A percentile compares a stretch with the other conserved stretches of the same genome.
phyloP scores from a whole-genome alignment of 1,284 basidiomycete species.

The Cryptococcus floricola region DNA sequence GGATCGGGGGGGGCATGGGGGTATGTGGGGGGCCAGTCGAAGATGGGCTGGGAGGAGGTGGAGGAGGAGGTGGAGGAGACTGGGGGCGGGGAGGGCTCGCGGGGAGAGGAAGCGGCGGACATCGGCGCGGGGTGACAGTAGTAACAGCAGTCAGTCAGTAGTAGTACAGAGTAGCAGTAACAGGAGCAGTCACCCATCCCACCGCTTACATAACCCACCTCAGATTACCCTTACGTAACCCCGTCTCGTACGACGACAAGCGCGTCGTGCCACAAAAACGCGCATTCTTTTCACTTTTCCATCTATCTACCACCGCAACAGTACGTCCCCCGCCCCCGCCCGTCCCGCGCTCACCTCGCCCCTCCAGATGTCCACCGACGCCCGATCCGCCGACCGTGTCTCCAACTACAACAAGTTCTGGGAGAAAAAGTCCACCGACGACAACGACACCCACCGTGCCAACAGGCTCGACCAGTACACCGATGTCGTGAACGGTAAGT shows the following conservation, averaged over 20 bases:
- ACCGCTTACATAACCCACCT: too few species aligned
- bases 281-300: background rate
- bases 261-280: background rate
- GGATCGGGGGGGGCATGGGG: constrained; percentile 23
- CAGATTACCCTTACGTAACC: too few species aligned
- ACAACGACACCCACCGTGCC: constrained; percentile 64
- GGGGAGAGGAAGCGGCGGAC: background rate
- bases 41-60: constrained; percentile 28
- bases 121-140: background rate
- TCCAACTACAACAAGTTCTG: constrained; percentile 91
- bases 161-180: too few species aligned
- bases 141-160: too few species aligned
- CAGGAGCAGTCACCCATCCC: too few species aligned
- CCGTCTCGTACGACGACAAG: background rate
- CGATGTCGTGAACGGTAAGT: constrained; percentile 85
- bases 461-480: constrained; percentile 81
- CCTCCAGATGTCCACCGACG: constrained; percentile 54
- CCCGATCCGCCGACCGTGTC: constrained; percentile 76
- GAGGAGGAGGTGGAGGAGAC: constrained; percentile 36
- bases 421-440: constrained; percentile 77
- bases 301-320: background rate
- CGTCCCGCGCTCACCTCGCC: background rate
- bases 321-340: background rate
- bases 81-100: background rate
- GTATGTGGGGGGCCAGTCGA: constrained; percentile 21